Percentiles rank a stretch among this genome's conserved stretches.
phyloP scores from a whole-genome alignment of 768 basidiomycete genomes.

The Pholiota molesta region DNA sequence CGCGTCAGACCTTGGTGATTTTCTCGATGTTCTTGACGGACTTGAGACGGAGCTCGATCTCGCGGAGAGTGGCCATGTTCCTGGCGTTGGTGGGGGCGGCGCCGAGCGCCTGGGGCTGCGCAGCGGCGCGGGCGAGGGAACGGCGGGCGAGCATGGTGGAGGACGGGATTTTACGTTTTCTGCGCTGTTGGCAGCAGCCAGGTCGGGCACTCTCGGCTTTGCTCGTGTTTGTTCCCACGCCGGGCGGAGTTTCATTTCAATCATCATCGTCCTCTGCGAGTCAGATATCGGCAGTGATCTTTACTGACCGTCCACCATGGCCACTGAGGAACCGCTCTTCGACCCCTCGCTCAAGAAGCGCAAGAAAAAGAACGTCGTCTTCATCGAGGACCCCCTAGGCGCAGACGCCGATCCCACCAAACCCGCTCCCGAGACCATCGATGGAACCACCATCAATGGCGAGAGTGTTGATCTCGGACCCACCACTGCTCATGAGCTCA shows the following conservation, averaged over 20 bases:
- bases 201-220: conserved; percentile 48
- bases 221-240: conserved; percentile 15
- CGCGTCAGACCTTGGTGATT: conserved; percentile 87
- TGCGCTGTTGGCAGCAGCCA: conserved; percentile 25
- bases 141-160: conserved; percentile 51
- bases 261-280: background rate
- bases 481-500: conserved; percentile 73
- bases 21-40: conserved; percentile 98
- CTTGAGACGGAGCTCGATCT: conserved; percentile 95
- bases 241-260: background rate
- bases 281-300: background rate
- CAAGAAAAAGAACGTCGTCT: conserved; percentile 87
- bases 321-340: conserved; percentile 76
- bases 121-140: conserved; percentile 42
- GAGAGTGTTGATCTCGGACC: conserved; percentile 79
- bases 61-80: conserved; percentile 96
- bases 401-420: conserved; percentile 82
- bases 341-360: conserved; percentile 85
- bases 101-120: conserved; percentile 36
- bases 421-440: conserved; percentile 75
- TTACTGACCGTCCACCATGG: conserved; percentile 36
- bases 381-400: conserved; percentile 82
- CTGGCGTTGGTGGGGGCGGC: conserved; percentile 59
- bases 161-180: conserved; percentile 27
- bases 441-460: conserved; percentile 68